Base-by-base conservation (phyloP, 2,329 filamentous ascomycete genomes). In the Thelonectria discophora region DNA sequence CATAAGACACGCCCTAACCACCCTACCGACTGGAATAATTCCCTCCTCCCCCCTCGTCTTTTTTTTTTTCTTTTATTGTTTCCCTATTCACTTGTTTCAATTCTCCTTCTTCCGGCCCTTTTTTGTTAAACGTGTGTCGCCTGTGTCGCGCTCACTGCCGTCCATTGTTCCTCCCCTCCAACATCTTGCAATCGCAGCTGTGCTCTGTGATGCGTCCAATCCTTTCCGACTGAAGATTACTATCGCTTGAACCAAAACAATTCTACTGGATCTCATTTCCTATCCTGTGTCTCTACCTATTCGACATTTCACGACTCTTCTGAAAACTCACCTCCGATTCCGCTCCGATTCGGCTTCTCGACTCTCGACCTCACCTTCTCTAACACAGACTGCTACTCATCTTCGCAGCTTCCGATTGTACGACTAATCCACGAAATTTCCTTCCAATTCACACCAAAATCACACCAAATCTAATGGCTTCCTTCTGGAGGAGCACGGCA, bases 131-230 rank as follows among this genome's bases (percentile, higher is more conserved):
- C 24, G 12, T 30, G 24, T 11, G 42, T 34, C 42, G 42, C 20
- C 10, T 46, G 17, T 18, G 42, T 18, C 15, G 20, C 20, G 13
- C 21, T 7, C 21, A 30, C 18, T 48, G 20, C 45, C 45, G 13
- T 48, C 45, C 34, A 34, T 45, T 55, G 43, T 17, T 46, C 30
- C 30, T 20, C 32, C 37, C 30, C n/a, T 32, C 27, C 18, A 55
- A 43, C 20, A 42, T 17, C 20, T 34, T 50, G 17, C 34, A 32
- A 59, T 59, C 42, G 37, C 27, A 34, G 32, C 32, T 11, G 32
- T 34, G 32, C n/a, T 18, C 32, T 46, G 39, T 55, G 51, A 60
- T 55, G 52, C 51, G 46, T 60, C 47, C 52, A 42, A 60, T 60
- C 52, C 12, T 56, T 55, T 20, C 51, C 24, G 57, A 50, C 40